Evolutionary conservation across 345 rosid genomes (phyloP).

Genomic region (Pugionium dolabratum): DNA sequence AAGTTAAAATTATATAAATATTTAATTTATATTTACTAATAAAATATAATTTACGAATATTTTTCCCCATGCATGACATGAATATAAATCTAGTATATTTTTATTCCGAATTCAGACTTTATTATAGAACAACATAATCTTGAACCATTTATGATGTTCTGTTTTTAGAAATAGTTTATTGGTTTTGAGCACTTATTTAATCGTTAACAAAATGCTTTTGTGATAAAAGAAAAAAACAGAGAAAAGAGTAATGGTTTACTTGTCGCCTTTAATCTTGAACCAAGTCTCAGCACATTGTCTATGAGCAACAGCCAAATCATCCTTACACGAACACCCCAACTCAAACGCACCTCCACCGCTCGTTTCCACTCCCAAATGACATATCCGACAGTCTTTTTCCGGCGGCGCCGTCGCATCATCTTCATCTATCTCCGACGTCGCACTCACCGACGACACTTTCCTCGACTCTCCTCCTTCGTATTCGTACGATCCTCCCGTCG

Average conservation of each 20-base stretch:
- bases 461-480: slow-evolving; percentile 40
- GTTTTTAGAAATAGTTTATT: too few species aligned
- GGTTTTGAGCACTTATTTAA: too few species aligned
- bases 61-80: too few species aligned
- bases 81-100: too few species aligned
- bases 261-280: slow-evolving; percentile 96
- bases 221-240: not conserved
- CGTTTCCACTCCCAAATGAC: slow-evolving; percentile 83
- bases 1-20: too few species aligned
- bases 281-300: slow-evolving; percentile 94
- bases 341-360: slow-evolving; percentile 61
- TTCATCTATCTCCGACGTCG: slow-evolving; percentile 45
- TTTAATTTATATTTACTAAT: too few species aligned
- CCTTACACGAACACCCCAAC: slow-evolving; percentile 90
- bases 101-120: too few species aligned
- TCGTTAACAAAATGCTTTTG: too few species aligned
- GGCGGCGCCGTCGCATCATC: slow-evolving; percentile 57
- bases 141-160: too few species aligned
- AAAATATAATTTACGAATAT: too few species aligned
- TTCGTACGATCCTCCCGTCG: slow-evolving; percentile 70
- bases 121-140: too few species aligned
- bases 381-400: slow-evolving; percentile 80
- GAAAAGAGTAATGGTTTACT: slow-evolving; percentile 26
- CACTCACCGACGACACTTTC: slow-evolving; percentile 50
- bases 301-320: slow-evolving; percentile 95